Percentiles rank a stretch among this genome's conserved stretches.
Evolutionary conservation across 1,284 basidiomycete genomes (phyloP).

Genomic region (Melampsora americana): DNA sequence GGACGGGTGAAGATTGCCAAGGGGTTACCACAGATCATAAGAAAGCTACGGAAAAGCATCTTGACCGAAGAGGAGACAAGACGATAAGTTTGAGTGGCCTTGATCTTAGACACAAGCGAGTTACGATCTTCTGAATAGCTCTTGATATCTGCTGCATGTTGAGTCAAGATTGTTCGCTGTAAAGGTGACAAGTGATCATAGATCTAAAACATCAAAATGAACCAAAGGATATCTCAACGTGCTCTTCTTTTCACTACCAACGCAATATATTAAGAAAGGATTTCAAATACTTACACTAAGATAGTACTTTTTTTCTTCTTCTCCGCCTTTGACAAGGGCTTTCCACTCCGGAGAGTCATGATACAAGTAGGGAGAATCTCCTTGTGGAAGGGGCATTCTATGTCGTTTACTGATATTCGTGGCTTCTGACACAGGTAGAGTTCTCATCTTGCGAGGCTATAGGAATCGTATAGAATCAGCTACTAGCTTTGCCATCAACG

Average conservation of each 20-base stretch:
- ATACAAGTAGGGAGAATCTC: conserved; percentile 24
- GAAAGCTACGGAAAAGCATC: neutral
- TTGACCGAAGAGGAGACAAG: neutral
- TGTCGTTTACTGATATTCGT: neutral
- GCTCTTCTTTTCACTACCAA: neutral
- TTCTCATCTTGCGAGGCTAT: neutral
- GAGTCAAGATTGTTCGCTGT: conserved; percentile 28
- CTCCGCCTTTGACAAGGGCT: conserved; percentile 25
- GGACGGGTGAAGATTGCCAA: conserved; percentile 22
- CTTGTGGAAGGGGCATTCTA: conserved; percentile 7
- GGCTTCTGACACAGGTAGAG: neutral
- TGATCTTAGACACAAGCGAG: conserved; percentile 13
- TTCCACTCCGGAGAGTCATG: conserved; percentile 33
- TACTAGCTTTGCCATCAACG: too few species aligned
- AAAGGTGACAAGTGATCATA: conserved; percentile 21
- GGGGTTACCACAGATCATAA: conserved; percentile 24
- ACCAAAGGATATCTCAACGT: neutral
- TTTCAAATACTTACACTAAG: conserved; percentile 7
- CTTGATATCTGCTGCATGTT: conserved; percentile 36
- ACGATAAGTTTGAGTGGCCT: conserved; percentile 9
- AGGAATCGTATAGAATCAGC: too few species aligned
- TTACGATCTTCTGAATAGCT: conserved; percentile 3
- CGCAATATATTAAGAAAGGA: neutral
- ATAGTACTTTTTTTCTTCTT: conserved; percentile 39
- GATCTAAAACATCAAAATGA: conserved; percentile 10